Percentiles rank a stretch among this genome's conserved stretches.
Conservation (phyloP, 1,284 basidiomycete species). For the Violaceomyces palustris region DNA sequence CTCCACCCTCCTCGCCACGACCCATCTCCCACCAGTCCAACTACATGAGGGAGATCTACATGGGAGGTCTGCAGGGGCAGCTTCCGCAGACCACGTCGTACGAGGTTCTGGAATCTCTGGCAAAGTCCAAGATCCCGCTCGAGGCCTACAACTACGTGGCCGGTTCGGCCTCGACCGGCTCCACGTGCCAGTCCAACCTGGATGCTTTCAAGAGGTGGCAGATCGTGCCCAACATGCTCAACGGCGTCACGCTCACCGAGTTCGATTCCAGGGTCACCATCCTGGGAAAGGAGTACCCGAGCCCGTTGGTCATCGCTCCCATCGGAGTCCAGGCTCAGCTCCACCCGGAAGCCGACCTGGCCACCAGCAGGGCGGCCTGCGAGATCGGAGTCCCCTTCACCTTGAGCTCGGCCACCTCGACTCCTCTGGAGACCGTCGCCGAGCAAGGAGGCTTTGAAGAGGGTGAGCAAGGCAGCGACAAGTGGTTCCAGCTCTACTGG, state of each 20-base stretch:
- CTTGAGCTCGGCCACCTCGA: slow-evolving; percentile 32
- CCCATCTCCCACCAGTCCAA: slow-evolving; percentile 13
- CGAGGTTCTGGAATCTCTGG: slow-evolving; percentile 25
- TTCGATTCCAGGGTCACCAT: slow-evolving; percentile 19
- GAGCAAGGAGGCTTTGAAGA: slow-evolving; percentile 18
- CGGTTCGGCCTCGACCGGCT: slow-evolving; percentile 34
- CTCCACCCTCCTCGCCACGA: no score
- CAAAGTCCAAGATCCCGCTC: slow-evolving; percentile 20
- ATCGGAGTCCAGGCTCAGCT: slow-evolving; percentile 43
- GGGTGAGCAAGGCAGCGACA: slow-evolving; percentile 17
- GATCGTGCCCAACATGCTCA: slow-evolving; percentile 37
- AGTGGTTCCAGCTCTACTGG: slow-evolving; percentile 55
- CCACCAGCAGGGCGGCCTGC: slow-evolving; percentile 24
- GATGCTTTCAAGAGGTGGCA: slow-evolving; percentile 28
- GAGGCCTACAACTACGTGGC: slow-evolving; percentile 41
- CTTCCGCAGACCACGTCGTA: slow-evolving; percentile 23
- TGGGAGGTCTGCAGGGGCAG: slow-evolving; percentile 21
- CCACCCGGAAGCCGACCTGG: slow-evolving; percentile 24
- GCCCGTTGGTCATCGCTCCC: slow-evolving; percentile 38
- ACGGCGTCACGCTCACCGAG: slow-evolving; percentile 16
- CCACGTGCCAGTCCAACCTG: slow-evolving; percentile 28
- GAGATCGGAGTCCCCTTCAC: slow-evolving; percentile 34
- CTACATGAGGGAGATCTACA: slow-evolving; percentile 39
- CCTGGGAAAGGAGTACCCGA: slow-evolving; percentile 29
- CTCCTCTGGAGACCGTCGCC: slow-evolving; percentile 30